Base-by-base conservation (phyloP, 805 yeast genomes). In the Metschnikowia henanensis region DNA sequence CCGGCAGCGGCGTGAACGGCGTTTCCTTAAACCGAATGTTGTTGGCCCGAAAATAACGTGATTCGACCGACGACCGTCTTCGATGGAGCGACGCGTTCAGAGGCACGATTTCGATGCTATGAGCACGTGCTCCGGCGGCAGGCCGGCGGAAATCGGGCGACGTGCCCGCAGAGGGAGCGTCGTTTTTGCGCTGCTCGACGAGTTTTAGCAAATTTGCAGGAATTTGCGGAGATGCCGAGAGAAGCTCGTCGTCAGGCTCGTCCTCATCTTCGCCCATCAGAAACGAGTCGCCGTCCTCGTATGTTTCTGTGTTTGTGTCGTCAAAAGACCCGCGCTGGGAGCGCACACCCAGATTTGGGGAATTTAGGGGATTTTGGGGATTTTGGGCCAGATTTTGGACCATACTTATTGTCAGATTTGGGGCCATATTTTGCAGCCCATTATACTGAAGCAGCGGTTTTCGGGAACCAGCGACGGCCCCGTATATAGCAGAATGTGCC, bases 141-240 rank as follows among this genome's bases (percentile, higher is more conserved):
- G 53, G 46, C 17, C 37, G 32, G 19, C 57, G 45, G 17, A 43
- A 35, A 25, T 56, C 58, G 4, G 70, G 70, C 38, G 70, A 57
- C 8, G 66, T 53, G 8, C 68, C 64, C 13, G 72, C 68, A 1
- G 65, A 59, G 6, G 52, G 35, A 22, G 51, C 41, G 35, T 49
- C 49, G 35, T 52, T 50, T 28, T 28, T 47, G 56, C 70, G 68
- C 23, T 75, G 70, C 57, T 75, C 87, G 45, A 73, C 87, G 53
- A 77, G 60, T 53, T 76, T 70, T 30, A 83, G 61, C 15, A 83
- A 65, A 35, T 79, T 79, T 26, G 77, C 77, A 0, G 89, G 89
- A 3, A 83, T 82, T 52, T 83, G 86, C 1, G 89, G 89, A 1
- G 87, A 82, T 4, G 80, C 81, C 0, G 83, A 76, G 19, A 81